Conservation (phyloP, 495 filamentous ascomycete genomes). For the Chaetomidium leptoderma region DNA sequence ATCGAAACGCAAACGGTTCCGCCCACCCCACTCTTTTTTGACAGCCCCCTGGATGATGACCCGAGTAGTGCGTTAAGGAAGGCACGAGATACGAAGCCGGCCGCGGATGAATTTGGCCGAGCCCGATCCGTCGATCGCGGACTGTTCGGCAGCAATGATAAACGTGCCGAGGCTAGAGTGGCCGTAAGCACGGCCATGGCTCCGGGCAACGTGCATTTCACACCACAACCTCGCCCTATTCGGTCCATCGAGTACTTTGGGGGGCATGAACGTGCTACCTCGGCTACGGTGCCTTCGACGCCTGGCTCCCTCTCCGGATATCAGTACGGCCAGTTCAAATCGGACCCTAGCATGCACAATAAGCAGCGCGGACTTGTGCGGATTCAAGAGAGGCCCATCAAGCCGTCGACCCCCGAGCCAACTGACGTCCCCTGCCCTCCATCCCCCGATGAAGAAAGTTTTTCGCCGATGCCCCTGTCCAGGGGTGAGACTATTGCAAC, state of each 20-base stretch:
- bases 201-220: conserved; percentile 56
- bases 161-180: conserved; percentile 60
- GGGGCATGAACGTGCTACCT: conserved; percentile 20
- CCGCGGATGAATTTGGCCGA: conserved; percentile 42
- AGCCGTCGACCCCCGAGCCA: conserved; percentile 30
- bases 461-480: conserved; percentile 27
- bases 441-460: conserved; percentile 47
- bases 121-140: conserved; percentile 56
- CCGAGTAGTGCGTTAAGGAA: conserved; percentile 38
- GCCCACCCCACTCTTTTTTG: conserved; percentile 49
- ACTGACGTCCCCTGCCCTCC: conserved; percentile 40
- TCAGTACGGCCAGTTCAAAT: conserved; percentile 40
- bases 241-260: conserved; percentile 32
- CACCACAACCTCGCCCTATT: conserved; percentile 37
- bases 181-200: conserved; percentile 59
- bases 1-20: conserved; percentile 41
- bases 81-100: conserved; percentile 45
- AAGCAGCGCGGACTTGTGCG: conserved; percentile 33
- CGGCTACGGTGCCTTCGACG: conserved; percentile 28
- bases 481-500: conserved; percentile 39
- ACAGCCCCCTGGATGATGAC: conserved; percentile 39
- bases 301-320: conserved; percentile 33
- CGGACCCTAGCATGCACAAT: conserved; percentile 46
- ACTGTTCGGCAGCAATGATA: conserved; percentile 52
- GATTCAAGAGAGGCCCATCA: conserved; percentile 34